Evolutionary conservation across 768 basidiomycete genomes (phyloP).

Genomic region (Termitomyces sp.): DNA sequence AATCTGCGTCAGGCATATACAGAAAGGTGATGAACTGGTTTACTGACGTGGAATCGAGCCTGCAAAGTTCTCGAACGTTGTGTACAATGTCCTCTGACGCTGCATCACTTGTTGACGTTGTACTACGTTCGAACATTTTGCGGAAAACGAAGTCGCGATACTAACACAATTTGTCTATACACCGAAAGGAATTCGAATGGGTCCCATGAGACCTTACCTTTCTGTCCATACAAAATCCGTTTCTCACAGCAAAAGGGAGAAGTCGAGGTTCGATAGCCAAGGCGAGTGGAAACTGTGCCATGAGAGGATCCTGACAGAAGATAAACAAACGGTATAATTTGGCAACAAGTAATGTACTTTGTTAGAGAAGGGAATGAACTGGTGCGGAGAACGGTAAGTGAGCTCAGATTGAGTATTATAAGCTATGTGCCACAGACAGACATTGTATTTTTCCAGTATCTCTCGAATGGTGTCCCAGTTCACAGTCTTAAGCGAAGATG

Average conservation of each 20-base stretch:
- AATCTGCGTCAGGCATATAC: conserved; percentile 7
- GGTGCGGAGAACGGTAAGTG: conserved; percentile 9
- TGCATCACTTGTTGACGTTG: conserved; percentile 40
- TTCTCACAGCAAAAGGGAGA: conserved; percentile 63
- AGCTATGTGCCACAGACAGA: conserved; percentile 25
- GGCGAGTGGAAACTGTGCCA: conserved; percentile 71
- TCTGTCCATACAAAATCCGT: conserved; percentile 76
- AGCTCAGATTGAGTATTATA: conserved; percentile 12
- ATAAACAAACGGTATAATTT: conserved; percentile 7
- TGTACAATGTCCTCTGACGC: conserved; percentile 58
- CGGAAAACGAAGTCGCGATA: conserved; percentile 86
- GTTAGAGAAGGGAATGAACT: conserved; percentile 78
- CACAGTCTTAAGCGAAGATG: conserved; percentile 51
- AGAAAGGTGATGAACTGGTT: conserved; percentile 1
- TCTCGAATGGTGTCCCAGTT: conserved; percentile 62
- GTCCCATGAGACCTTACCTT: conserved; percentile 39
- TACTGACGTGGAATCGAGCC: conserved; percentile 60
- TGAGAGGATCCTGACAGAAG: conserved; percentile 60
- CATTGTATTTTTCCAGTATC: conserved; percentile 67
- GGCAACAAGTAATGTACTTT: conserved; percentile 40
- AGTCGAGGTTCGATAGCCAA: conserved; percentile 74
- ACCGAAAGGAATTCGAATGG: neutral
- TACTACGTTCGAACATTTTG: conserved; percentile 74
- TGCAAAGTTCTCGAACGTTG: conserved; percentile 69
- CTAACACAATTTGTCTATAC: conserved; percentile 25